Evolutionary conservation across 208 protist species (phyloP).

Genomic region (Kentomonas sorsogonicus): DNA sequence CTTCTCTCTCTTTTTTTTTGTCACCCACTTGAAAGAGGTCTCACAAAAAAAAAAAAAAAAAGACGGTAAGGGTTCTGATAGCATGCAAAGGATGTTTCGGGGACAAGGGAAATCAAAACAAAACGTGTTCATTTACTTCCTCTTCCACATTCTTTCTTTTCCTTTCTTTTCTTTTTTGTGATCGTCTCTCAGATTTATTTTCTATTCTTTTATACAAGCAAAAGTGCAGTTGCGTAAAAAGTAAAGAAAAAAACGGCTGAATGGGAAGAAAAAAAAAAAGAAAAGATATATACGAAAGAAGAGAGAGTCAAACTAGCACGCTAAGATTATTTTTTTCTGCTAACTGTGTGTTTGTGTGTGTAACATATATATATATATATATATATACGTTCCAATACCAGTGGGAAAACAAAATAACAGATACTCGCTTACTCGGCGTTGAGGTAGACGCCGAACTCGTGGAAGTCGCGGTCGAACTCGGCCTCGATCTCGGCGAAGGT

Average conservation of each 20-base stretch:
- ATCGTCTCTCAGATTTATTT: conserved; percentile 8
- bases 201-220: neutral
- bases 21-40: too few relatives aligned
- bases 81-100: too few relatives aligned
- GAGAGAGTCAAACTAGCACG: conserved; percentile 3
- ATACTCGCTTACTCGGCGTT: conserved; percentile 64
- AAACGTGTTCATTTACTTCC: too few relatives aligned
- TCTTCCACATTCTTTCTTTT: too few relatives aligned
- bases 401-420: conserved; percentile 4
- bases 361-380: conserved; percentile 7
- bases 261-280: conserved; percentile 14
- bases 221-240: conserved; percentile 10
- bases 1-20: too few relatives aligned
- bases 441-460: conserved; percentile 87
- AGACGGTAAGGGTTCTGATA: too few relatives aligned
- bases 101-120: too few relatives aligned
- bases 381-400: conserved; percentile 3
- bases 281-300: conserved; percentile 3
- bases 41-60: too few relatives aligned
- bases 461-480: conserved; percentile 89
- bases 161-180: too few relatives aligned
- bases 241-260: conserved; percentile 4
- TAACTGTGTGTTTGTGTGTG: neutral
- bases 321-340: conserved; percentile 5
- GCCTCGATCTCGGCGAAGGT: conserved; percentile 88